A percentile compares a stretch with the other conserved stretches of the same genome.
Evolutionary conservation across 306 rosid species (phyloP).

Genomic region (Begonia peltatifolia): DNA sequence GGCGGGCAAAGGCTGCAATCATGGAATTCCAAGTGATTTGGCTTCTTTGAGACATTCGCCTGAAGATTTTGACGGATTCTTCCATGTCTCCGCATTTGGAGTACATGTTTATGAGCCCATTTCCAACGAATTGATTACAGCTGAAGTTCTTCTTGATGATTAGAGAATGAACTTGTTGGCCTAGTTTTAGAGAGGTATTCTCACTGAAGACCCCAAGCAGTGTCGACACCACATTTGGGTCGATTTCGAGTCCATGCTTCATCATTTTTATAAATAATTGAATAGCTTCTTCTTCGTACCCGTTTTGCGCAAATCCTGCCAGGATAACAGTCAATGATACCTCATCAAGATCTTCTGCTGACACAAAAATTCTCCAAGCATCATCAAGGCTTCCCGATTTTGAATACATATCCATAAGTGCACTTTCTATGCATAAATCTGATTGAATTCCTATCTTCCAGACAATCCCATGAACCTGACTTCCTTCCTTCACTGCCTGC

Average conservation of each 20-base stretch:
- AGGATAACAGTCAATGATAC: slow-evolving; percentile 80
- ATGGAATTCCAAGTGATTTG: slow-evolving; percentile 74
- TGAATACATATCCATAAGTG: slow-evolving; percentile 82
- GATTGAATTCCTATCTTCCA: slow-evolving; percentile 72
- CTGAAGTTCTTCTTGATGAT: slow-evolving; percentile 43
- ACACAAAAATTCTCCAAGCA: slow-evolving; percentile 62
- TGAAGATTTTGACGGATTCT: slow-evolving; percentile 42
- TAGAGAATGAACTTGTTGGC: slow-evolving; percentile 61
- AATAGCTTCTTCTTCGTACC: slow-evolving; percentile 74
- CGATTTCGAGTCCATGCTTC: slow-evolving; percentile 45
- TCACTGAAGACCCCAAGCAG: slow-evolving; percentile 72
- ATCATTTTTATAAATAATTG: slow-evolving; percentile 56
- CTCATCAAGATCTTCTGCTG: slow-evolving; percentile 57
- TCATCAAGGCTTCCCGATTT: slow-evolving; percentile 60
- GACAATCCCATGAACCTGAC: slow-evolving; percentile 63
- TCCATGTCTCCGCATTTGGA: slow-evolving; percentile 70
- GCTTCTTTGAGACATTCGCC: slow-evolving; percentile 40
- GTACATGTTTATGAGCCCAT: slow-evolving; percentile 90
- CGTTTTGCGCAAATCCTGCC: slow-evolving; percentile 75
- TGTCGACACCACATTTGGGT: slow-evolving; percentile 58
- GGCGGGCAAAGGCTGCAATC: slow-evolving; percentile 81
- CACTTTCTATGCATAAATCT: slow-evolving; percentile 62
- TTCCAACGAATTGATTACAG: slow-evolving; percentile 46
- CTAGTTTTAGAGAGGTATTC: slow-evolving; percentile 59
- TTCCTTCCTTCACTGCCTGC: slow-evolving; percentile 53